Evolutionary conservation across 1,284 basidiomycete genomes (phyloP), one percentile per base, ranked within the genome.

Genomic region (Melampsora allii-populina): DNA sequence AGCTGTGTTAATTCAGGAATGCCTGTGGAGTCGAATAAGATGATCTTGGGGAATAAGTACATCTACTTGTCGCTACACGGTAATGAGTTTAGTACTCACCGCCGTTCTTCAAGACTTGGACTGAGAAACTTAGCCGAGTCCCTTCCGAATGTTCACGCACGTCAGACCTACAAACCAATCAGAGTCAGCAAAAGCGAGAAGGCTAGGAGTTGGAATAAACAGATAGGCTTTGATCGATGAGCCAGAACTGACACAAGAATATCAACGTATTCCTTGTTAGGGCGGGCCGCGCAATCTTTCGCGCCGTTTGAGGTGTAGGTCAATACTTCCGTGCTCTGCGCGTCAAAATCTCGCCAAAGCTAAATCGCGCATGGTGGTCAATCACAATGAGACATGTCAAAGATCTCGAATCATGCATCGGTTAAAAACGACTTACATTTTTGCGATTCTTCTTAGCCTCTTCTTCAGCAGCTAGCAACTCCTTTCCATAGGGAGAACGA

Each of bases 81-180:
- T 24, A 9, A 46, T 21, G n/a, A 19, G 9, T 3, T 12, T 36
- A 27, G 29, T 29, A 78, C 84, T 71, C 76, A 90, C 91, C 92
- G 83, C 92, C 89, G 3, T 90, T 91, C 81, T 91, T 91, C 31
- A 96, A 86, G 60, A 96, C 86, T 81, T 98, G 95, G 17, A 98
- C 88, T 14, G 92, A 95, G 84, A 98, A 98, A 29, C 83, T 84
- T 80, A 97, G 90, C n/a, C 84, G 84, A 48, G 86, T 87, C 67
- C 88, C 88, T 76, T 85, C 84, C 5, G 88, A 86, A 3, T 75
- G 77, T 9, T 82, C 81, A 67, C 91, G 88, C 59, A 96, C 87
- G 80, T 97, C 92, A 68, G 92, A 94, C 78, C 98, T 86, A 81
- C 94, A 90, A 76, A 96, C 86, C 12, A 42, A 81, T 98, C 95